A percentile compares a stretch with the other conserved stretches of the same genome.
These are phyloP conservation scores for Penicillium occitanis DNA, from an alignment of 2,329 filamentous ascomycete genomes.

Conservation along the genomic window DNA sequence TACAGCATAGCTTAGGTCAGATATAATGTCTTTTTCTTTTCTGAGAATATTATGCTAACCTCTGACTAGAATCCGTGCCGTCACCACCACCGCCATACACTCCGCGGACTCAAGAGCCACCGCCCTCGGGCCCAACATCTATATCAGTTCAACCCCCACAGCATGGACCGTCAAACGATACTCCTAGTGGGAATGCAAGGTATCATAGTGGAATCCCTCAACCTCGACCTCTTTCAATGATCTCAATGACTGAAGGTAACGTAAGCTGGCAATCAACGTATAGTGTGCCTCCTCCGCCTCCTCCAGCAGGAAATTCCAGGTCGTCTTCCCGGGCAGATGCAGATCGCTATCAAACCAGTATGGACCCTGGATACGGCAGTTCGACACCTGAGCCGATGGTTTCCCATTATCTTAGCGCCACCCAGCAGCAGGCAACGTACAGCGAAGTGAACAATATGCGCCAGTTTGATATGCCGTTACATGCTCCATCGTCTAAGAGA, in stretches of 20 bases:
- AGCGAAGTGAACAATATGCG: conserved; percentile 20
- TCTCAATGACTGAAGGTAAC: conserved; percentile 29
- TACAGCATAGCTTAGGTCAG: conserved; percentile 35
- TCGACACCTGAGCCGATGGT: conserved; percentile 11
- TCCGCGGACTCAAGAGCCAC: conserved; percentile 32
- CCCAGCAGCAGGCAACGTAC: conserved; percentile 24
- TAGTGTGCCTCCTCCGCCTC: conserved; percentile 36
- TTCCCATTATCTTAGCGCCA: conserved; percentile 4
- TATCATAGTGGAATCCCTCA: conserved; percentile 15
- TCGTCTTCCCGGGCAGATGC: conserved; percentile 36
- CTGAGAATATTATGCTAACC: no score
- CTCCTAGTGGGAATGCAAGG: conserved; percentile 18
- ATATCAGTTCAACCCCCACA: conserved; percentile 27
- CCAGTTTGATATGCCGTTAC: conserved; percentile 28
- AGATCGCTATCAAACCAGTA: conserved; percentile 28
- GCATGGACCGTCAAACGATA: conserved; percentile 10
- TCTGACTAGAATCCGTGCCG: conserved; percentile 30
- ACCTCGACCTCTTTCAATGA: conserved; percentile 37
- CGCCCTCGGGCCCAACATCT: conserved; percentile 21
- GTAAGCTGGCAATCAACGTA: conserved; percentile 32
- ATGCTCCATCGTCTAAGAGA: conserved; percentile 44
- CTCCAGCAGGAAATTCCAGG: conserved; percentile 32
- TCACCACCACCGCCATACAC: conserved; percentile 43
- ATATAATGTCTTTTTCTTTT: no score
- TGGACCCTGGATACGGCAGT: conserved; percentile 18